phyloP scores from a whole-genome alignment of 2,329 filamentous ascomycete species.

The Xylariaceae sp. region DNA sequence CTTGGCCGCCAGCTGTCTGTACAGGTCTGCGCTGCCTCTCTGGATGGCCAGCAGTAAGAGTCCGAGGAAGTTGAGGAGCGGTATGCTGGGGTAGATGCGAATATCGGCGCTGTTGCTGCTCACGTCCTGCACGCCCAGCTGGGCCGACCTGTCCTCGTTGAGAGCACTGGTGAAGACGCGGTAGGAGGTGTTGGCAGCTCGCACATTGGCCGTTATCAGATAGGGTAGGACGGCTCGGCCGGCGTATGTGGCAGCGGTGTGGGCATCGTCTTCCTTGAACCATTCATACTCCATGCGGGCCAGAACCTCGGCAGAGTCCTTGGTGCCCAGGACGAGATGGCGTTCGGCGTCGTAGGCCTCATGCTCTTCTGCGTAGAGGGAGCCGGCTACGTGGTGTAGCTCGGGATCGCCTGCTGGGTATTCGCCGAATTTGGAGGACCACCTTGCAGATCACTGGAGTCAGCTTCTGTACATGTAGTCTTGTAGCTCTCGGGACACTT shows the following conservation, averaged over 20 bases:
- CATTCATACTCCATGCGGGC: slow-evolving; percentile 85
- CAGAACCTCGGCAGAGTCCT: slow-evolving; percentile 79
- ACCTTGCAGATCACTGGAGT: slow-evolving; percentile 44
- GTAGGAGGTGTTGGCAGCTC: slow-evolving; percentile 81
- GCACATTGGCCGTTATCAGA: slow-evolving; percentile 83
- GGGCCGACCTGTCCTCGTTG: slow-evolving; percentile 48
- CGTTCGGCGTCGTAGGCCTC: slow-evolving; percentile 91
- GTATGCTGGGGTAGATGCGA: slow-evolving; percentile 83
- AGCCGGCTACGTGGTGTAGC: slow-evolving; percentile 86
- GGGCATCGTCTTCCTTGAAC: slow-evolving; percentile 86
- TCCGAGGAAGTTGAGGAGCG: slow-evolving; percentile 92
- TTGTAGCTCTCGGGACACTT: not conserved
- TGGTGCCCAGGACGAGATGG: slow-evolving; percentile 84
- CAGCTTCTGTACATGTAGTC: slow-evolving; percentile 5
- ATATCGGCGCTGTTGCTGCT: slow-evolving; percentile 70
- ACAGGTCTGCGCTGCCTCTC: slow-evolving; percentile 74
- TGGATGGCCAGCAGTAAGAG: slow-evolving; percentile 81
- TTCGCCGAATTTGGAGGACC: slow-evolving; percentile 83
- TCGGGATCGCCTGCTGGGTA: slow-evolving; percentile 91
- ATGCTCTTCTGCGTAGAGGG: slow-evolving; percentile 87
- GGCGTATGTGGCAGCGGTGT: slow-evolving; percentile 82
- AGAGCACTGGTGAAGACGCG: slow-evolving; percentile 71
- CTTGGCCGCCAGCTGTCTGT: slow-evolving; percentile 76
- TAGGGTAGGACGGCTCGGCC: slow-evolving; percentile 88
- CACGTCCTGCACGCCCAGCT: slow-evolving; percentile 76